Evolutionary conservation across 768 basidiomycete species (phyloP), one percentile per base, ranked within the genome.

Genomic region (Amanita inopinata): DNA sequence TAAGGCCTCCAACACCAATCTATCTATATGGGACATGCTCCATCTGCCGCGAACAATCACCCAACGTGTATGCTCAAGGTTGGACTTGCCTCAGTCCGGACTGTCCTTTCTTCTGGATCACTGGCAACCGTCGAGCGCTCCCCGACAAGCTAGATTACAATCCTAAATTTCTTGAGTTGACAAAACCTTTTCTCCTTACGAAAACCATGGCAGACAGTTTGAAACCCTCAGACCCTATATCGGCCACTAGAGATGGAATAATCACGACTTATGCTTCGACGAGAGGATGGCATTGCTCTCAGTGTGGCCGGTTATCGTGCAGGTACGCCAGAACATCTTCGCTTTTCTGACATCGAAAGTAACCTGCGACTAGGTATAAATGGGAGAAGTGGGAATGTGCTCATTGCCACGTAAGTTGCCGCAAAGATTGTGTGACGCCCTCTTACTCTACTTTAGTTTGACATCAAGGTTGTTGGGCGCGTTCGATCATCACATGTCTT

Each of bases 361-460:
- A 38, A 25, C 32, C 35, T 14, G 36, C n/a, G 7, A 33, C 31
- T 45, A 88, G 86, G 50, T 78, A 57, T 40, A 80, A 79, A 58
- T 87, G 84, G 85, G 74, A 83, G 53, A 53, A 69, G 37, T 86
- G 83, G 75, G 72, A 83, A 55, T 90, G 86, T 52, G 58, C 65
- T 23, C 52, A 65, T 43, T 89, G 84, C 54, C 51, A 64, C 12
- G 85, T 84, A 57, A 30, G 53, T 48, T 24, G 17, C 9, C 23
- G 12, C 18, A 25, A 15, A 23, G n/a, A 19, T 22, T 22, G 18
- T 35, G n/a, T n/a, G 15, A 6, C 18, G 17, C 18, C 6, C 8
- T 44, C 34, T 28, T 20, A 37, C 17, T 35, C 25, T 28, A 19
- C 17, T 36, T 20, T 20, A 44, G 43, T 19, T 12, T 10, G 37